These are phyloP conservation scores for Diatrype stigma DNA, from an alignment of 2,329 filamentous ascomycete genomes.

Conservation along the genomic window DNA sequence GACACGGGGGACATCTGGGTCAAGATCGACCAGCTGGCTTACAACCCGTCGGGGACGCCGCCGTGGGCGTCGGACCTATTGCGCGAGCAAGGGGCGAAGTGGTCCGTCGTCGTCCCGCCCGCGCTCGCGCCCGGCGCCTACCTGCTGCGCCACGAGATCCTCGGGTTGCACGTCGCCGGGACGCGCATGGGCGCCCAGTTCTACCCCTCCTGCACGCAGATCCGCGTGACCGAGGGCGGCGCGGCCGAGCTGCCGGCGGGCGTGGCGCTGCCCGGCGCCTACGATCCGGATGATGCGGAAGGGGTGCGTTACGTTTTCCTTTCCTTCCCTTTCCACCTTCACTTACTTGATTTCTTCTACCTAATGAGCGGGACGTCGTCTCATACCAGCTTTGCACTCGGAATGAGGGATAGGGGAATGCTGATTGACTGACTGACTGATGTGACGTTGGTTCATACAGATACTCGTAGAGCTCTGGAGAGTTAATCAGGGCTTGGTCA, in stretches of 20 bases:
- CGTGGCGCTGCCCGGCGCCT: conserved; percentile 13
- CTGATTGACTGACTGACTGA: background rate
- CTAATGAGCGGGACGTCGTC: too few species aligned
- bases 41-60: conserved; percentile 23
- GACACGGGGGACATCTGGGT: conserved; percentile 31
- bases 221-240: conserved; percentile 11
- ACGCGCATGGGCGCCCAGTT: conserved; percentile 36
- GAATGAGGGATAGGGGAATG: too few species aligned
- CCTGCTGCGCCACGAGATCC: conserved; percentile 42
- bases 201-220: conserved; percentile 37
- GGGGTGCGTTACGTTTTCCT: background rate
- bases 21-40: conserved; percentile 33
- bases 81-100: conserved; percentile 28
- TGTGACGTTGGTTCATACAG: background rate
- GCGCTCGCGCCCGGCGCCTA: conserved; percentile 30
- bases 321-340: too few species aligned
- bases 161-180: conserved; percentile 36
- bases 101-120: conserved; percentile 27
- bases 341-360: too few species aligned
- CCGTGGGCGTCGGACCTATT: conserved; percentile 32
- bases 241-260: conserved; percentile 9
- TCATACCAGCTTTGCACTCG: too few species aligned
- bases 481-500: background rate
- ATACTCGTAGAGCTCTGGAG: background rate
- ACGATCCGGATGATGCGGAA: conserved; percentile 11